Conservation (phyloP, 345 rosid genomes). For the Kernera saxatilis region DNA sequence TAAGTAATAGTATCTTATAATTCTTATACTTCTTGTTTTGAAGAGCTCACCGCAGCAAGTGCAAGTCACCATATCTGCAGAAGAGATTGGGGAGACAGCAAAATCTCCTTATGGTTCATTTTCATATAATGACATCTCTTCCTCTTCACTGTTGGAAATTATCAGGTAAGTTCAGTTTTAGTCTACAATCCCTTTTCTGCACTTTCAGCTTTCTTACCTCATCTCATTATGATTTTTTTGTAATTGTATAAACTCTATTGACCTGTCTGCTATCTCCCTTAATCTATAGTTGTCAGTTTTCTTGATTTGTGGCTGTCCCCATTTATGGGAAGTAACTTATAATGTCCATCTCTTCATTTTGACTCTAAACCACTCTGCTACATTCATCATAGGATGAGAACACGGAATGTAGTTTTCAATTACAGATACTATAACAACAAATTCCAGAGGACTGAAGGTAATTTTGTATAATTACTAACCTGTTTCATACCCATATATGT, state of each 20-base stretch:
- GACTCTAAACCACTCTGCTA: conserved; percentile 11
- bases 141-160: conserved; percentile 64
- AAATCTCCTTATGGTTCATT: conserved; percentile 74
- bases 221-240: not conserved
- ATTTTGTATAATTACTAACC: not conserved
- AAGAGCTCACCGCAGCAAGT: conserved; percentile 64
- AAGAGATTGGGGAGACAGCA: conserved; percentile 84
- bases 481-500: not conserved
- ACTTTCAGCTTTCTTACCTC: conserved; percentile 7
- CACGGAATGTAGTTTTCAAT: conserved; percentile 90
- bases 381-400: conserved; percentile 70
- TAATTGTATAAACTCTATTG: not conserved
- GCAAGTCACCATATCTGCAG: conserved; percentile 70
- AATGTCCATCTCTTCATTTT: not conserved
- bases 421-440: conserved; percentile 87
- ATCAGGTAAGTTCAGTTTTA: conserved; percentile 60
- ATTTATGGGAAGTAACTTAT: conserved; percentile 3
- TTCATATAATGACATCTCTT: conserved; percentile 59
- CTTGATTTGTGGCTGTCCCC: not conserved
- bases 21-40: conserved; percentile 16
- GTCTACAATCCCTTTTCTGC: not conserved
- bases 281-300: not conserved
- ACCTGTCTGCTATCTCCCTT: not conserved
- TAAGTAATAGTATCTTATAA: conserved; percentile 1
- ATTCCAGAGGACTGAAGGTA: conserved; percentile 93